Percentiles rank a stretch among this genome's conserved stretches.
Conservation (phyloP, 2,329 filamentous ascomycete species). For the Mollisiaceae sp. region DNA sequence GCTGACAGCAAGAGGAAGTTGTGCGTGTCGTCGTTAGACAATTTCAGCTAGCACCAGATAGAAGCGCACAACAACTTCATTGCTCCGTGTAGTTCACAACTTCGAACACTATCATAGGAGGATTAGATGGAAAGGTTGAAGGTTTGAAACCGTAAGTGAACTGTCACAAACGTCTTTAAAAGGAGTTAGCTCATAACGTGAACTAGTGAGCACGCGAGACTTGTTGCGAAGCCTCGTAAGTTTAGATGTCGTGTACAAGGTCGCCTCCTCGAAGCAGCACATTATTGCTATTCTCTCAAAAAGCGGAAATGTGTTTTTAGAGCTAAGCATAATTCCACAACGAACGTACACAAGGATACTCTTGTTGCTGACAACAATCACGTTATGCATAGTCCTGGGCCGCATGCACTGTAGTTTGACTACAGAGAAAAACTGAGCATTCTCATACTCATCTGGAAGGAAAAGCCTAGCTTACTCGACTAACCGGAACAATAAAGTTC, state of each 20-base stretch:
- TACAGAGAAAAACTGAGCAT: neutral
- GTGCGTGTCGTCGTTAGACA: slow-evolving; percentile 88
- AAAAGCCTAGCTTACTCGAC: neutral
- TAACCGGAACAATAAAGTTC: neutral
- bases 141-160: slow-evolving; percentile 51
- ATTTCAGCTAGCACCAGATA: slow-evolving; percentile 59
- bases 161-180: neutral
- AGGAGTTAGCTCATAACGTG: neutral
- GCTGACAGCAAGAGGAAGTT: slow-evolving; percentile 96
- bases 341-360: neutral
- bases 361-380: slow-evolving; percentile 4
- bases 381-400: slow-evolving; percentile 9
- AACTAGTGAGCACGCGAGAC: slow-evolving; percentile 59
- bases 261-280: slow-evolving; percentile 95
- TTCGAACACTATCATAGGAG: slow-evolving; percentile 55
- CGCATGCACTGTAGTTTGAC: neutral
- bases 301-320: slow-evolving; percentile 86
- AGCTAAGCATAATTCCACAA: slow-evolving; percentile 62
- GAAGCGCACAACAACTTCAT: slow-evolving; percentile 97
- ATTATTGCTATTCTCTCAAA: slow-evolving; percentile 90
- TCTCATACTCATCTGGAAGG: neutral
- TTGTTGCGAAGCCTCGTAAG: slow-evolving; percentile 83
- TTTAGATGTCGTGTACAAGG: slow-evolving; percentile 94
- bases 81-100: slow-evolving; percentile 84
- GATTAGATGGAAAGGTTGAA: slow-evolving; percentile 95